phyloP scores from a whole-genome alignment of 306 rosid species.

The Gynostemma pentaphyllum region DNA sequence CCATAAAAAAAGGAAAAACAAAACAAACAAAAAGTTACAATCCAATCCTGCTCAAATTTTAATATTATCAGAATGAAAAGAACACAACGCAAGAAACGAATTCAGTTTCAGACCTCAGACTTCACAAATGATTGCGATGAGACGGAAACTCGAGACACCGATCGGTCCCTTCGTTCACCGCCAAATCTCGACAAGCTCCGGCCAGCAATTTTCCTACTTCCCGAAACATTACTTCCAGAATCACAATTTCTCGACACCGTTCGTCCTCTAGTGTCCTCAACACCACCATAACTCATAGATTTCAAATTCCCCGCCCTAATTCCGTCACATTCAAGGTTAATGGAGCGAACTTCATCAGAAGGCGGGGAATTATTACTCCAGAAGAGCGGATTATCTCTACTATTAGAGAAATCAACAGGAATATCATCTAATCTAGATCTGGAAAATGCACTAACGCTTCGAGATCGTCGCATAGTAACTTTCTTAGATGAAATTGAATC shows the following conservation, averaged over 20 bases:
- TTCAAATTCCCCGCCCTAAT: not conserved
- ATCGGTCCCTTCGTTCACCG: constrained; percentile 39
- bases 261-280: constrained; percentile 31
- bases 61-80: not conserved
- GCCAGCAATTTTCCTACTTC: constrained; percentile 19
- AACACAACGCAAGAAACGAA: not conserved
- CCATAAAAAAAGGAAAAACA: not conserved
- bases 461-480: constrained; percentile 54
- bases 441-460: constrained; percentile 71
- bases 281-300: constrained; percentile 4
- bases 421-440: constrained; percentile 20
- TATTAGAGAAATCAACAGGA: constrained; percentile 51
- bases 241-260: constrained; percentile 23
- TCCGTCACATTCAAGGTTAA: constrained; percentile 3
- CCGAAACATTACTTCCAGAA: constrained; percentile 12
- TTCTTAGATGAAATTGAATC: constrained; percentile 19
- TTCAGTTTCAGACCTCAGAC: constrained; percentile 44
- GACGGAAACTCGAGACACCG: constrained; percentile 48
- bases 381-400: constrained; percentile 81
- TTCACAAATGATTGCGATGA: constrained; percentile 28
- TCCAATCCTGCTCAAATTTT: not conserved
- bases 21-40: too few species aligned
- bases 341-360: constrained; percentile 9
- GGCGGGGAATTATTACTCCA: constrained; percentile 20
- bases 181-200: constrained; percentile 41